phyloP scores from a whole-genome alignment of 768 basidiomycete species.

The Trametes gibbosa region DNA sequence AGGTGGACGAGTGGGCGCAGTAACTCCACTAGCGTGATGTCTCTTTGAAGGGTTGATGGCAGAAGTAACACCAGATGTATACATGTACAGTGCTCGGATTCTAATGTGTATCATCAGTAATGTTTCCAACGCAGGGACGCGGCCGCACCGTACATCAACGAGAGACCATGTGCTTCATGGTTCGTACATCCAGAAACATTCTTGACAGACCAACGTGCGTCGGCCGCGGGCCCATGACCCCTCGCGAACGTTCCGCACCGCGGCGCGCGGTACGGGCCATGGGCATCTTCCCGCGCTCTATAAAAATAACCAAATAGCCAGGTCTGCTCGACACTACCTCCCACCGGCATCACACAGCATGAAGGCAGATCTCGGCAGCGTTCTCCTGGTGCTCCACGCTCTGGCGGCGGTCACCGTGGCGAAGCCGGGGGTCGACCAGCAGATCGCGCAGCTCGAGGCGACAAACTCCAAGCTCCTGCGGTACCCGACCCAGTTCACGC shows the following conservation, averaged over 20 bases:
- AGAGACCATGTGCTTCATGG: background rate
- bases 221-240: slow-evolving; percentile 2
- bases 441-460: slow-evolving; percentile 19
- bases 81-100: background rate
- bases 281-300: too few species aligned
- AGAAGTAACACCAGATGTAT: slow-evolving; percentile 1
- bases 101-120: slow-evolving; percentile 4
- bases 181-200: background rate
- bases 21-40: background rate
- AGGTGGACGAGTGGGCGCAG: slow-evolving; percentile 49
- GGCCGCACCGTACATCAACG: background rate
- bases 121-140: slow-evolving; percentile 2
- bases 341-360: slow-evolving; percentile 2
- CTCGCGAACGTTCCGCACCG: background rate
- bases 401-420: background rate
- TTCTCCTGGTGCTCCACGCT: background rate
- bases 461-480: slow-evolving; percentile 39
- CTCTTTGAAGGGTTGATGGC: background rate
- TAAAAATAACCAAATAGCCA: background rate
- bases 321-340: background rate
- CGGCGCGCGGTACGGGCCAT: background rate
- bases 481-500: slow-evolving; percentile 49
- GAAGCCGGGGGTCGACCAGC: slow-evolving; percentile 22
- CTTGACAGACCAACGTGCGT: slow-evolving; percentile 12
- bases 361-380: background rate